phyloP scores from a whole-genome alignment of 495 filamentous ascomycete species.

The Aspergillus campestris region DNA sequence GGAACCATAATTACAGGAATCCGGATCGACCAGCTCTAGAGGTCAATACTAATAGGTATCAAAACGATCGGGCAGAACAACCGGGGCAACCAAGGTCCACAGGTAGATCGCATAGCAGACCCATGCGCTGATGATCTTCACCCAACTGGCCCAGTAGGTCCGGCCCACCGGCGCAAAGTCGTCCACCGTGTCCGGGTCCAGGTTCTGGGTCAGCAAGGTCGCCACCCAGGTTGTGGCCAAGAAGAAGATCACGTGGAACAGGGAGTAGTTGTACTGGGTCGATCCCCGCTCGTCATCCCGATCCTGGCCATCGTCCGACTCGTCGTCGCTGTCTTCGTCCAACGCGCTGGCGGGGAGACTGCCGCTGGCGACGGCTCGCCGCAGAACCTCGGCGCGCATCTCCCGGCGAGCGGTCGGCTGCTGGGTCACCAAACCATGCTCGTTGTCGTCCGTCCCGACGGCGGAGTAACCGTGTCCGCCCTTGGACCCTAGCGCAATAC shows the following conservation, averaged over 20 bases:
- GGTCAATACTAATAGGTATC: conserved; percentile 45
- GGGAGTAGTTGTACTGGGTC: conserved; percentile 92
- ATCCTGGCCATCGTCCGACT: conserved; percentile 47
- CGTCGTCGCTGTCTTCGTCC: conserved; percentile 68
- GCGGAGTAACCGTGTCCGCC: conserved; percentile 52
- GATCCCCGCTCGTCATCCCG: conserved; percentile 80
- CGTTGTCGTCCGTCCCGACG: conserved; percentile 58
- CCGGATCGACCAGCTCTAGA: neutral
- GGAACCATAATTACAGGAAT: too few species aligned
- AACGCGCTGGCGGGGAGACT: conserved; percentile 86
- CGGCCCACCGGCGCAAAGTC: conserved; percentile 88
- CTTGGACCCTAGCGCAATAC: conserved; percentile 67
- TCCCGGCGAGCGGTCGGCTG: conserved; percentile 75
- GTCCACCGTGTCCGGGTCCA: conserved; percentile 53
- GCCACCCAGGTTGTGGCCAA: conserved; percentile 93
- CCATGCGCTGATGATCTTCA: conserved; percentile 98
- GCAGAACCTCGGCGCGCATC: conserved; percentile 87
- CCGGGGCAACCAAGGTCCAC: conserved; percentile 86
- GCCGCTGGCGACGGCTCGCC: conserved; percentile 84
- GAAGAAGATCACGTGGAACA: conserved; percentile 98
- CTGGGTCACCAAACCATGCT: conserved; percentile 82
- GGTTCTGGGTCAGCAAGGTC: conserved; percentile 79
- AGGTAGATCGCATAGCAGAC: conserved; percentile 90
- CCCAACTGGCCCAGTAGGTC: conserved; percentile 97
- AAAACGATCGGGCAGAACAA: conserved; percentile 80